Percentiles rank a stretch among this genome's conserved stretches.
phyloP scores from a whole-genome alignment of 345 rosid genomes.

The Aegle marmelos region DNA sequence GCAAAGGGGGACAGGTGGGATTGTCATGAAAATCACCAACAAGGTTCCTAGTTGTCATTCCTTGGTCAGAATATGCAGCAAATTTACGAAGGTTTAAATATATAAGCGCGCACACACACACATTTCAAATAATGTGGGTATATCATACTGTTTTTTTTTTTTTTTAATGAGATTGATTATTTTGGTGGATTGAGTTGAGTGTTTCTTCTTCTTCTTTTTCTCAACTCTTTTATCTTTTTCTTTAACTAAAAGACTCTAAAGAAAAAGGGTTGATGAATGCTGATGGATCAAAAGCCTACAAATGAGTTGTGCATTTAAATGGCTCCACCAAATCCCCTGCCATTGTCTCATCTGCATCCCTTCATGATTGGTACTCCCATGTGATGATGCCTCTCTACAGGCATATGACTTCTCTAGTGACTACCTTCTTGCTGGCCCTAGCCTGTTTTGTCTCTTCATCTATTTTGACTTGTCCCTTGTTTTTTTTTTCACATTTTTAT shows the following conservation, averaged over 20 bases:
- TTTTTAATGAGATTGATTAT: conserved; percentile 1
- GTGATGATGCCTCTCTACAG: conserved; percentile 47
- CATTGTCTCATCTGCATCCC: conserved; percentile 53
- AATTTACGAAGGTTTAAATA: neutral
- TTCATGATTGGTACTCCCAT: conserved; percentile 54
- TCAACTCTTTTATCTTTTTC: neutral
- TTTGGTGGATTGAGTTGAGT: neutral
- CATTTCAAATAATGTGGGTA: neutral
- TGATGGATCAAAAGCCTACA: conserved; percentile 22
- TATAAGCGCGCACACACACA: neutral
- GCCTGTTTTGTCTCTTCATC: neutral
- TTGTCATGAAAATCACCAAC: conserved; percentile 24
- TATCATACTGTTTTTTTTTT: neutral
- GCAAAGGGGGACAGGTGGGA: too few species aligned
- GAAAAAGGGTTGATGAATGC: neutral
- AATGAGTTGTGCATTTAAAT: conserved; percentile 42
- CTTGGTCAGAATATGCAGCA: conserved; percentile 12
- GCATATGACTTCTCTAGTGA: neutral
- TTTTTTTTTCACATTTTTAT: too few species aligned
- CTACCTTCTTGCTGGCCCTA: neutral
- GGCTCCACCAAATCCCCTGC: conserved; percentile 71
- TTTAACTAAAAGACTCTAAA: neutral
- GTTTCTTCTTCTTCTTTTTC: neutral
- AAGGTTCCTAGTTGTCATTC: conserved; percentile 36
- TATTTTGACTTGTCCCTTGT: neutral